A percentile compares a stretch with the other conserved stretches of the same genome.
These are phyloP conservation scores for Larix sibirica DNA, from an alignment of 83 land plant species.

Conservation along the genomic window DNA sequence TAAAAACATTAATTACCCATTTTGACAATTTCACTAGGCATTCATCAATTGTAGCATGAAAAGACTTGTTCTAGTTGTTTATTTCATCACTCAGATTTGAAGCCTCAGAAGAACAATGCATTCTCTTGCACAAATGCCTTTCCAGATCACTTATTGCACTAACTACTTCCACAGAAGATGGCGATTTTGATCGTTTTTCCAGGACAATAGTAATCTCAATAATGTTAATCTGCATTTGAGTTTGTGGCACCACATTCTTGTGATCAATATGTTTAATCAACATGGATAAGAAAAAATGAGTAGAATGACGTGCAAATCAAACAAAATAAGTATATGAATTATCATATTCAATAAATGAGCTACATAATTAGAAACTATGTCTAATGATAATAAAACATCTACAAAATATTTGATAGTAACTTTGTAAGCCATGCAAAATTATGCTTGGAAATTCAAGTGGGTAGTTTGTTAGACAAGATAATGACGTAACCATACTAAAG, in stretches of 20 bases:
- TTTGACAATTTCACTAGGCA: slow-evolving; percentile 52
- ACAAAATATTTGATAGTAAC: background rate
- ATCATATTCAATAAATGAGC: background rate
- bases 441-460: background rate
- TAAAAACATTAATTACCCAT: slow-evolving; percentile 42
- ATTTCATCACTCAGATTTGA: slow-evolving; percentile 24
- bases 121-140: slow-evolving; percentile 67
- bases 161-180: slow-evolving; percentile 53
- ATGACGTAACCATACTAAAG: background rate
- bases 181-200: slow-evolving; percentile 44
- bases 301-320: slow-evolving; percentile 59
- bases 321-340: background rate
- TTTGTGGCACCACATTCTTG: slow-evolving; percentile 61
- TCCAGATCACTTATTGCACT: slow-evolving; percentile 64
- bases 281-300: slow-evolving; percentile 52
- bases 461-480: background rate
- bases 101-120: slow-evolving; percentile 57
- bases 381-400: background rate
- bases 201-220: slow-evolving; percentile 42
- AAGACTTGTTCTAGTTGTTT: slow-evolving; percentile 29
- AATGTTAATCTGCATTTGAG: slow-evolving; percentile 49
- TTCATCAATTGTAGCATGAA: slow-evolving; percentile 62
- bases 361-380: background rate
- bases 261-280: slow-evolving; percentile 80
- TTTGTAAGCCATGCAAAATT: background rate